Evolutionary conservation across 2,329 filamentous ascomycete genomes (phyloP), one percentile per base, ranked within the genome.

Genomic region (Elsinoe necatrix): DNA sequence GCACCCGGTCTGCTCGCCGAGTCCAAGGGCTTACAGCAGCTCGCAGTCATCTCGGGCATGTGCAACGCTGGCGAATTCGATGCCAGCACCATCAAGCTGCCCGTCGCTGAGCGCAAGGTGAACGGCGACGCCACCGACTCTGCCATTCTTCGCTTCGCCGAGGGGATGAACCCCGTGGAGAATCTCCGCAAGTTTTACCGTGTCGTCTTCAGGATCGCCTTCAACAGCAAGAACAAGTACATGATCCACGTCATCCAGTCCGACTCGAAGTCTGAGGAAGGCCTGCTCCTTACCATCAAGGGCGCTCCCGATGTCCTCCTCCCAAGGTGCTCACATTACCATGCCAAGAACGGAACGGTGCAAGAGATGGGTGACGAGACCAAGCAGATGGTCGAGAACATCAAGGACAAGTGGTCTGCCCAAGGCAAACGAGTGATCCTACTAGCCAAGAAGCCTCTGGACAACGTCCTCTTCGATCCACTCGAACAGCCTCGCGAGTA

Each of bases 191-290:
- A 76, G 12, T 74, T 77, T 60, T 89, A 85, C 84, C 78, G 78
- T 54, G 83, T 80, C 54, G 77, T 80, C 1, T 89, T 83, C 62
- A 82, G 86, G 55, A 73, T 88, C 25, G 80, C 84, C 0, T 91
- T 91, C 69, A 90, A 90, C 72, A 88, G 84, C 71, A 88, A 88
- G 74, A 90, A 89, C 72, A 91, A 91, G 69, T 90, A 83, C 66
- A 90, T 89, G 82, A 80, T 90, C 56, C 77, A 81, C 31, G 78
- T 83, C 0, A 79, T 85, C 50, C 74, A 74, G 9, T 66, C 67
- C n/a, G 63, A 66, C 3, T 58, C 62, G 63, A 62, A 59, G 21
- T 52, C 50, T 8, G 54, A 57, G 42, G 58, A 65, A 18, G 61
- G 60, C 12, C 55, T 51, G 2, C 71, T 86, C 0, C 71, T 90